phyloP scores from a whole-genome alignment of 345 rosid genomes.

The Turritis glabra region DNA sequence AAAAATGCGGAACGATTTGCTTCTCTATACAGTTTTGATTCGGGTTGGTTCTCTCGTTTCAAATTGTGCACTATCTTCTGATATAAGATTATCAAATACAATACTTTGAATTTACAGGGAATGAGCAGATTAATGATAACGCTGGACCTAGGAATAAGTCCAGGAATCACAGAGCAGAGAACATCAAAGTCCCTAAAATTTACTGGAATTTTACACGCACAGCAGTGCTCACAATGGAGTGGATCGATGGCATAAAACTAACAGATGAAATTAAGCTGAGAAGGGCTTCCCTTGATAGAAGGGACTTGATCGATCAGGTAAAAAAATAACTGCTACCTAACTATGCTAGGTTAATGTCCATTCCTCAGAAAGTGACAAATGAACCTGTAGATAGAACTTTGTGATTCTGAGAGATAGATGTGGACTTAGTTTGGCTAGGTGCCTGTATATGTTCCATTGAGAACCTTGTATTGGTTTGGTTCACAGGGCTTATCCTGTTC shows the following conservation, averaged over 20 bases:
- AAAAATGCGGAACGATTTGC: conserved; percentile 96
- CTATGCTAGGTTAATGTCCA: not conserved
- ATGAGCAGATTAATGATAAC: conserved; percentile 40
- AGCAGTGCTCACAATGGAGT: conserved; percentile 96
- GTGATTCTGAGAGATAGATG: not conserved
- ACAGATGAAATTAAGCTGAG: conserved; percentile 66
- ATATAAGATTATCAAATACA: not conserved
- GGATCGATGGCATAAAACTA: conserved; percentile 95
- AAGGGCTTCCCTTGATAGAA: conserved; percentile 62
- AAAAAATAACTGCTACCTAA: not conserved
- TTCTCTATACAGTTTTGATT: conserved; percentile 58
- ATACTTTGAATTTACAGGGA: conserved; percentile 41
- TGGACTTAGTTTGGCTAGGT: conserved; percentile 15
- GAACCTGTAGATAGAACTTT: not conserved
- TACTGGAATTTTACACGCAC: conserved; percentile 79
- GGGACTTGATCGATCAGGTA: conserved; percentile 89
- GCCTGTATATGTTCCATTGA: conserved; percentile 18
- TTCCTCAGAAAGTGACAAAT: conserved; percentile 9
- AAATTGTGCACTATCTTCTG: conserved; percentile 11
- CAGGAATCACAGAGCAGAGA: conserved; percentile 43
- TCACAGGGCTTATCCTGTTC: conserved; percentile 89
- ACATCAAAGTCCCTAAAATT: conserved; percentile 86
- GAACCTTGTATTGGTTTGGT: conserved; percentile 7
- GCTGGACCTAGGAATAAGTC: conserved; percentile 38
- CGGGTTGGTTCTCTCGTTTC: conserved; percentile 48